Evolutionary conservation across 176 grass and related monocot genomes (phyloP).

Genomic region (Elymus sibiricus): DNA sequence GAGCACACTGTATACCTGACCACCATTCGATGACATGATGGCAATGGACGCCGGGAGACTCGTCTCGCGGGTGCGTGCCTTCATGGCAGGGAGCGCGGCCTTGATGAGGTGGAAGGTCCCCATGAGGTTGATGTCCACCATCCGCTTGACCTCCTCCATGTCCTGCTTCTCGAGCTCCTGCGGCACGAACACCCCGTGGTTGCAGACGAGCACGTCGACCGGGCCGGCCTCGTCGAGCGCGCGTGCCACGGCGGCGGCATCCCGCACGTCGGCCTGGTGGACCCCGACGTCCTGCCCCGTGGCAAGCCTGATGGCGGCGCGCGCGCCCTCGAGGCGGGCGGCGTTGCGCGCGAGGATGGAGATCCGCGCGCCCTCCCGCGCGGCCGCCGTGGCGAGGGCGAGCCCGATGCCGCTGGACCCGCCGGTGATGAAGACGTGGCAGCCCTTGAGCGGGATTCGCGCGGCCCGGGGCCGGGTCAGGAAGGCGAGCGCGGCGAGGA

Average conservation of each 20-base stretch:
- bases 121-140: slow-evolving; percentile 93
- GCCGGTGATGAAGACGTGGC: slow-evolving; percentile 85
- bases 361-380: slow-evolving; percentile 71
- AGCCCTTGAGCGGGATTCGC: slow-evolving; percentile 52
- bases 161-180: slow-evolving; percentile 84
- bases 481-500: slow-evolving; percentile 50
- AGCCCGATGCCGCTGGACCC: slow-evolving; percentile 92
- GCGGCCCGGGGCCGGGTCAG: slow-evolving; percentile 45
- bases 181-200: slow-evolving; percentile 86
- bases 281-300: slow-evolving; percentile 47
- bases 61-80: slow-evolving; percentile 42
- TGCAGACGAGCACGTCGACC: slow-evolving; percentile 81
- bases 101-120: slow-evolving; percentile 90
- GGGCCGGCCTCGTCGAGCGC: slow-evolving; percentile 54
- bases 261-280: slow-evolving; percentile 64
- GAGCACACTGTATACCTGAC: slow-evolving; percentile 49
- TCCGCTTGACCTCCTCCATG: slow-evolving; percentile 67
- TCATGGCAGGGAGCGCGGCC: slow-evolving; percentile 78
- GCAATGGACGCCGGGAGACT: slow-evolving; percentile 60
- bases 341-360: slow-evolving; percentile 80
- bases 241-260: slow-evolving; percentile 48
- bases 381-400: slow-evolving; percentile 62
- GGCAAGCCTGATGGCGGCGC: slow-evolving; percentile 48
- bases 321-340: slow-evolving; percentile 54
- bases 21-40: slow-evolving; percentile 91